Conservation (phyloP, 2,329 filamentous ascomycete species). For the Penicillium sp. region DNA sequence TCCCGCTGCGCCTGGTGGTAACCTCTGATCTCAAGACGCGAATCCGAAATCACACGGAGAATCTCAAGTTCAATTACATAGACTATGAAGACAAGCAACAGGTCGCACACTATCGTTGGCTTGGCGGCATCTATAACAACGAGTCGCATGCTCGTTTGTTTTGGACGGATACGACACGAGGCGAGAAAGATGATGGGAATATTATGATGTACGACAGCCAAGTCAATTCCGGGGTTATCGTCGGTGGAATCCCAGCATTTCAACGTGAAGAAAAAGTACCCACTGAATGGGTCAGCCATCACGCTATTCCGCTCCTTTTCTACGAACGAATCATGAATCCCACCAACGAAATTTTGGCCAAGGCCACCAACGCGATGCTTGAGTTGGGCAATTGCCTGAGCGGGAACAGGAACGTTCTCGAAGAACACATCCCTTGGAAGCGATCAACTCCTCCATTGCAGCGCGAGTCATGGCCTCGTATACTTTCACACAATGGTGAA, state of each 20-base stretch:
- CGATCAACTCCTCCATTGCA: neutral
- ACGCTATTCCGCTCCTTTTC: slow-evolving; percentile 31
- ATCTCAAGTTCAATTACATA: slow-evolving; percentile 28
- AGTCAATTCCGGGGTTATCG: slow-evolving; percentile 26
- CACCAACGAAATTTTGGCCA: slow-evolving; percentile 14
- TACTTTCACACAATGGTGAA: slow-evolving; percentile 1
- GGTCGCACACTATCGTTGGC: slow-evolving; percentile 37
- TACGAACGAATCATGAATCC: slow-evolving; percentile 39
- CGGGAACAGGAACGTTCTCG: neutral
- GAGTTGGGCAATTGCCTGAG: slow-evolving; percentile 11
- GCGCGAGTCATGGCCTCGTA: slow-evolving; percentile 3
- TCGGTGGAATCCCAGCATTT: slow-evolving; percentile 24
- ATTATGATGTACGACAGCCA: slow-evolving; percentile 36
- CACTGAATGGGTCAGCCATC: slow-evolving; percentile 21
- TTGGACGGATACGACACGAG: slow-evolving; percentile 34
- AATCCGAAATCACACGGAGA: slow-evolving; percentile 27
- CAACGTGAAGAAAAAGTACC: slow-evolving; percentile 27
- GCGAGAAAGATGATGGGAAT: slow-evolving; percentile 23
- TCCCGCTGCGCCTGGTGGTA: slow-evolving; percentile 36
- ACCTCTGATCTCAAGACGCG: slow-evolving; percentile 10
- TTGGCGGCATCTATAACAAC: slow-evolving; percentile 39
- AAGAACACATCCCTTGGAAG: slow-evolving; percentile 4
- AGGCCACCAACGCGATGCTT: slow-evolving; percentile 14
- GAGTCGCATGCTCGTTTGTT: slow-evolving; percentile 28
- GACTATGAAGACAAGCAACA: slow-evolving; percentile 16